These are phyloP conservation scores for Acanthamoeba castellanii DNA, from an alignment of 208 protist genomes.

Conservation along the genomic window DNA sequence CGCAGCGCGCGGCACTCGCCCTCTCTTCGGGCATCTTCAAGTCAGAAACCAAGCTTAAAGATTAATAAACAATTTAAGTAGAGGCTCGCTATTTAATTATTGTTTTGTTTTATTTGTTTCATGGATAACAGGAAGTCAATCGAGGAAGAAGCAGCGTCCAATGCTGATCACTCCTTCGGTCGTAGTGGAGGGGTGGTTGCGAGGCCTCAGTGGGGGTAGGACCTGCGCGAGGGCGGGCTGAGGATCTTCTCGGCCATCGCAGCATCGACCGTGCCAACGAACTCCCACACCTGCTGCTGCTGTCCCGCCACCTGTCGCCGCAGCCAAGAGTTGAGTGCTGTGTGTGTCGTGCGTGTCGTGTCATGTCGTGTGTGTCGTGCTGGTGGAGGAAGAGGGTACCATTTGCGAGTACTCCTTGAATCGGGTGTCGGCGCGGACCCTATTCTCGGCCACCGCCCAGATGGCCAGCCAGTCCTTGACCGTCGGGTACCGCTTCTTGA, in stretches of 20 bases:
- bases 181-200: too few relatives aligned
- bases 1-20: not conserved
- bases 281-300: slow-evolving; percentile 58
- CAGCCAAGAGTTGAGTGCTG: too few relatives aligned
- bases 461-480: not conserved
- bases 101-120: too few relatives aligned
- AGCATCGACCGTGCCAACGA: not conserved
- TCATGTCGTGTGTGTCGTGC: not conserved
- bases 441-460: not conserved
- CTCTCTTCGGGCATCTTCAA: slow-evolving; percentile 57
- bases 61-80: too few relatives aligned
- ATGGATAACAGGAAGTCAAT: too few relatives aligned
- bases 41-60: not conserved
- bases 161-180: not conserved
- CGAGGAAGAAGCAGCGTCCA: not conserved
- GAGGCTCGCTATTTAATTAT: too few relatives aligned
- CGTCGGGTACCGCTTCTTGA: not conserved
- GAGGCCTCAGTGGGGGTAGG: too few relatives aligned
- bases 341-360: not conserved
- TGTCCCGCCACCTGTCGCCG: not conserved
- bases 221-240: slow-evolving; percentile 1
- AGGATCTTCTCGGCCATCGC: not conserved
- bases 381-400: not conserved
- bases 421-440: slow-evolving; percentile 9
- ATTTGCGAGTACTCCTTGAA: not conserved